These are phyloP conservation scores for Obba rivulosa DNA, from an alignment of 768 basidiomycete species.

Conservation along the genomic window DNA sequence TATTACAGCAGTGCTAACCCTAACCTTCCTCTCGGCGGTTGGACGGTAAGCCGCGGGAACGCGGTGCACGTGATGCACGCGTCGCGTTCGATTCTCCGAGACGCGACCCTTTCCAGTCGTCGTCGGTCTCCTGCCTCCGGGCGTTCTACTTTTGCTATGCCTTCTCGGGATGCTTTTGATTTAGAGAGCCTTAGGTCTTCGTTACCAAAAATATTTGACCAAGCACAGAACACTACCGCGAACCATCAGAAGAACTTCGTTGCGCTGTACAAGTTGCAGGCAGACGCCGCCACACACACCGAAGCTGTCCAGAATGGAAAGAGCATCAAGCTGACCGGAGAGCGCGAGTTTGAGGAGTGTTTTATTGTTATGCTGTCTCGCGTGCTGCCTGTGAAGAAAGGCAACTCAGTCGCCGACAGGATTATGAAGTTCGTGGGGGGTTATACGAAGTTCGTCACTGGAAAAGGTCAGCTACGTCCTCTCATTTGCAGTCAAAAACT, in stretches of 20 bases:
- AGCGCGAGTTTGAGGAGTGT: constrained; percentile 65
- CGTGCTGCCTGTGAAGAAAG: constrained; percentile 75
- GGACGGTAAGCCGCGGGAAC: too few relatives aligned
- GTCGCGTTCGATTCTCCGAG: too few relatives aligned
- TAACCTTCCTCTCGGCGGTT: too few relatives aligned
- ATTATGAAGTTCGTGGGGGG: constrained; percentile 77
- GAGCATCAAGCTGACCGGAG: constrained; percentile 60
- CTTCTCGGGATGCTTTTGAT: constrained; percentile 7
- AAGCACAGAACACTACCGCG: constrained; percentile 65
- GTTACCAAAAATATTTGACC: constrained; percentile 69
- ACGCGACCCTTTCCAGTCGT: too few relatives aligned
- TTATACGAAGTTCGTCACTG: constrained; percentile 70
- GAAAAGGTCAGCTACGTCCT: constrained; percentile 52
- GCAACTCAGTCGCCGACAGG: constrained; percentile 66
- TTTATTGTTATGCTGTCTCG: constrained; percentile 57
- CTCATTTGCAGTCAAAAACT: not conserved
- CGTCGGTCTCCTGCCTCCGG: too few relatives aligned
- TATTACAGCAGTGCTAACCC: too few relatives aligned
- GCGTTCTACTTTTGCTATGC: too few relatives aligned
- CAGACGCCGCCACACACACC: constrained; percentile 50
- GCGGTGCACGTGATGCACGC: too few relatives aligned
- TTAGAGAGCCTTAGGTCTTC: constrained; percentile 24
- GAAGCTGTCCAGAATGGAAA: constrained; percentile 45
- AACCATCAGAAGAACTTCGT: constrained; percentile 91
- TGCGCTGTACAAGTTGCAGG: constrained; percentile 74